Evolutionary conservation across 75 land plant genomes (phyloP).

Genomic region (Cryptomeria japonica): DNA sequence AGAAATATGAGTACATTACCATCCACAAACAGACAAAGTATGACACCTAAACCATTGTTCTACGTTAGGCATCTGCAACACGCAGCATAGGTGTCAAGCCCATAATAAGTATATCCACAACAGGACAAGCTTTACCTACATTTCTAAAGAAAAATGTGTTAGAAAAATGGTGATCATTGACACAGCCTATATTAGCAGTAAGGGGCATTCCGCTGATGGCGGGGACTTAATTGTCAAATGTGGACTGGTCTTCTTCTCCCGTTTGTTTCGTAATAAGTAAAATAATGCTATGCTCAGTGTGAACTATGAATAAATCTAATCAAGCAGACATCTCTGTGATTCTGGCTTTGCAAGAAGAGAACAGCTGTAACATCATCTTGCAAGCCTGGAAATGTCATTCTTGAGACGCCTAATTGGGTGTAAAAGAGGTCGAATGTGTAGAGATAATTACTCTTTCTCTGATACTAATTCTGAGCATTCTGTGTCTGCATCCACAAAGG

Average conservation of each 20-base stretch:
- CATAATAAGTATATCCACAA: background rate
- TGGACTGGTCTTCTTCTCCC: background rate
- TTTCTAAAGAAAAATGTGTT: no score
- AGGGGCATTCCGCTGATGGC: background rate
- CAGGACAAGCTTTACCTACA: background rate
- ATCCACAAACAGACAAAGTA: background rate
- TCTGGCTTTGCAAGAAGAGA: no score
- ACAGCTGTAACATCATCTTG: background rate
- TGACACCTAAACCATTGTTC: background rate
- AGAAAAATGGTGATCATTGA: no score
- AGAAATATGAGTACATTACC: background rate
- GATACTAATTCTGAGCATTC: background rate
- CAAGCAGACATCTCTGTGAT: background rate
- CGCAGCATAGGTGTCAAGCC: no score
- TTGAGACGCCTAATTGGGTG: background rate
- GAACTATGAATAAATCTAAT: background rate
- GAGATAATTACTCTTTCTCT: background rate
- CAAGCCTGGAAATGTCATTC: background rate
- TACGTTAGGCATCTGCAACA: no score
- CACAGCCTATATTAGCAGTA: background rate
- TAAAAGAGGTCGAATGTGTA: background rate
- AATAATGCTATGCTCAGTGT: background rate
- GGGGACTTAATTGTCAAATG: background rate
- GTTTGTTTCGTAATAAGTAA: no score
- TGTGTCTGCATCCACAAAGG: background rate